These are phyloP conservation scores for Sporisorium sorghi DNA, from an alignment of 1,284 basidiomycete species.

Conservation along the genomic window DNA sequence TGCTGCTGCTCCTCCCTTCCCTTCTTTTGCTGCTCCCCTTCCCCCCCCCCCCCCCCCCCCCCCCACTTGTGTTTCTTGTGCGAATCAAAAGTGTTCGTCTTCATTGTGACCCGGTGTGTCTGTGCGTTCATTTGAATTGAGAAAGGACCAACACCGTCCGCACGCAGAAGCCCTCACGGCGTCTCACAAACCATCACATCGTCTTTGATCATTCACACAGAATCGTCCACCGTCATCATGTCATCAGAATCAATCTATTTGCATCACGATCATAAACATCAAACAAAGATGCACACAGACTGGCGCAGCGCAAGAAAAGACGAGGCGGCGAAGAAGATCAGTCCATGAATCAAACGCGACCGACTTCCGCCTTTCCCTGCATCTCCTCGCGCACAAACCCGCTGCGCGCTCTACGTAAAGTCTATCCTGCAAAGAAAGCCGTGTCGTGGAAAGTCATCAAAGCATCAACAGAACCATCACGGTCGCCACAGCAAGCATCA, in stretches of 20 bases:
- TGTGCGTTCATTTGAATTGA: too few species aligned
- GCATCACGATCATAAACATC: neutral
- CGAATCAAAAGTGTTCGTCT: too few species aligned
- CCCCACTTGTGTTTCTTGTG: too few species aligned
- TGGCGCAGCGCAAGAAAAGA: slow-evolving; percentile 3
- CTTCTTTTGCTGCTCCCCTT: too few species aligned
- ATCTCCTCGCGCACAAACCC: neutral
- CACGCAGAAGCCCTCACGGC: too few species aligned
- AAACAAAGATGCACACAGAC: neutral
- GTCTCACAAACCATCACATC: too few species aligned
- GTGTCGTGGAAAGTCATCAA: neutral
- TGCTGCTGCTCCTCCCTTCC: too few species aligned
- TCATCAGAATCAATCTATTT: neutral
- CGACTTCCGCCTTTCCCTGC: slow-evolving; percentile 6
- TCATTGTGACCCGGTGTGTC: too few species aligned
- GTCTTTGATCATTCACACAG: too few species aligned
- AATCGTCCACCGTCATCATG: too few species aligned
- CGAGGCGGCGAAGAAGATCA: slow-evolving; percentile 1
- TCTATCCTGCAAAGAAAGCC: slow-evolving; percentile 6
- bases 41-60: too few species aligned
- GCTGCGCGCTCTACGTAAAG: neutral
- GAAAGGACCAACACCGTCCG: too few species aligned
- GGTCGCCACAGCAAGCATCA: slow-evolving; percentile 1
- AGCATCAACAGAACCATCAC: slow-evolving; percentile 6
- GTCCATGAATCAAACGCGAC: slow-evolving; percentile 36